Evolutionary conservation across 805 yeast species (phyloP).

Genomic region (Komagataella pastoris): DNA sequence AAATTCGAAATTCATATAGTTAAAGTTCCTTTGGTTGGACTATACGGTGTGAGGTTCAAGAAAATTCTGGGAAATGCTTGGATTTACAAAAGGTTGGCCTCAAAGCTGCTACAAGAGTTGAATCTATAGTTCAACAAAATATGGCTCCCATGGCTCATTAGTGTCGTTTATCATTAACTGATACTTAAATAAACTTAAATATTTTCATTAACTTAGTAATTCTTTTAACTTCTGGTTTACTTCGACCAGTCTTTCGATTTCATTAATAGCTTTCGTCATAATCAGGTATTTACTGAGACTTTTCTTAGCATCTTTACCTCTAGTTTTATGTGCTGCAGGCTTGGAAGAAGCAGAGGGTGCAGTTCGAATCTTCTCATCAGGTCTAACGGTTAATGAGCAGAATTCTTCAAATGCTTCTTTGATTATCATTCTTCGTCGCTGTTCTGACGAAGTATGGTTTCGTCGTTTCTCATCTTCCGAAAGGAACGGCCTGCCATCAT

Average conservation of each 20-base stretch:
- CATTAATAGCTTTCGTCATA: constrained; percentile 12
- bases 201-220: constrained; percentile 1
- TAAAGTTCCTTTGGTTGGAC: constrained; percentile 78
- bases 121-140: constrained; percentile 28
- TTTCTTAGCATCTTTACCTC: constrained; percentile 6
- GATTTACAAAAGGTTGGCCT: constrained; percentile 86
- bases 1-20: constrained; percentile 87
- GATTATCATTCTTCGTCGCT: constrained; percentile 21
- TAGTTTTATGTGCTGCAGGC: constrained; percentile 2
- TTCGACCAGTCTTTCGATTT: constrained; percentile 12
- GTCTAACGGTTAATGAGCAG: constrained; percentile 11
- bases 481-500: constrained; percentile 6
- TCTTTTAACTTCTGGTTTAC: constrained; percentile 8
- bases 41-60: constrained; percentile 92
- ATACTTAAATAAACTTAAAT: not conserved
- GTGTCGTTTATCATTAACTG: not conserved
- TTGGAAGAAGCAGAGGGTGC: not conserved
- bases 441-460: constrained; percentile 24
- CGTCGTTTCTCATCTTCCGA: constrained; percentile 19
- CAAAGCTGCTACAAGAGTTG: constrained; percentile 64
- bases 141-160: not conserved
- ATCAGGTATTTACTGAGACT: constrained; percentile 13
- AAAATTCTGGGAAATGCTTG: constrained; percentile 89
- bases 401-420: constrained; percentile 22
- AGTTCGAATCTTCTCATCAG: constrained; percentile 4